Evolutionary conservation across 768 basidiomycete species (phyloP).

Genomic region (Russula brevipes): DNA sequence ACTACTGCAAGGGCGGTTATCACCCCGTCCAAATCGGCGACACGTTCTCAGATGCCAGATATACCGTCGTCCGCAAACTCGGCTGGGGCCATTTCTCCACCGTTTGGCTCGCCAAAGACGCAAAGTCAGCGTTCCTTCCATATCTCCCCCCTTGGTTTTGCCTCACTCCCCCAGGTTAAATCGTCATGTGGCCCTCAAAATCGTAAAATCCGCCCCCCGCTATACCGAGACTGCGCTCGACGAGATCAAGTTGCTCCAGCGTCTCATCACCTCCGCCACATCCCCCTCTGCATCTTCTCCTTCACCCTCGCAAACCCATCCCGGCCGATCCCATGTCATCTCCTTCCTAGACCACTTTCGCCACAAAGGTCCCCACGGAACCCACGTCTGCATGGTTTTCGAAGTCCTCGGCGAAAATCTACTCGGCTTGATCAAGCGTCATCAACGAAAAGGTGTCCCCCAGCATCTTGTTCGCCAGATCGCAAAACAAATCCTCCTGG

Average conservation of each 20-base stretch:
- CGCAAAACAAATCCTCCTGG: constrained; percentile 91
- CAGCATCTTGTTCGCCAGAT: constrained; percentile 92
- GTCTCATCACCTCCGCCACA: constrained; percentile 79
- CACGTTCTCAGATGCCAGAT: constrained; percentile 79
- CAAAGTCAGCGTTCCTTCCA: constrained; percentile 51
- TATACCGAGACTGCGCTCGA: constrained; percentile 98
- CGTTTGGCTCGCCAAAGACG: constrained; percentile 84
- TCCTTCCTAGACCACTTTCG: constrained; percentile 96
- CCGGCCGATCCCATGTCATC: constrained; percentile 92
- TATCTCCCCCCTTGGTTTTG: not conserved
- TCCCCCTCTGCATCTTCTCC: constrained; percentile 47
- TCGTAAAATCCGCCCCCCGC: constrained; percentile 94
- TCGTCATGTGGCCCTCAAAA: constrained; percentile 97
- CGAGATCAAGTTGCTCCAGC: constrained; percentile 96
- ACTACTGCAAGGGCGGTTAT: constrained; percentile 68
- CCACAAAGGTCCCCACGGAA: constrained; percentile 94
- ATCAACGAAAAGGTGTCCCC: constrained; percentile 97
- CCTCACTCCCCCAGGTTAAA: constrained; percentile 55
- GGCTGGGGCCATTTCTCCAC: constrained; percentile 96
- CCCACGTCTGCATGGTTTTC: constrained; percentile 99
- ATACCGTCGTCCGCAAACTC: constrained; percentile 88
- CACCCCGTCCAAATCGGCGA: constrained; percentile 96
- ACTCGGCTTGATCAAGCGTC: constrained; percentile 92
- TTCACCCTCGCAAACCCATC: constrained; percentile 65
- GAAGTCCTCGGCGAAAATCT: constrained; percentile 98